phyloP scores from a whole-genome alignment of 208 protist genomes.

The Herpetomonas samuelpessoai region DNA sequence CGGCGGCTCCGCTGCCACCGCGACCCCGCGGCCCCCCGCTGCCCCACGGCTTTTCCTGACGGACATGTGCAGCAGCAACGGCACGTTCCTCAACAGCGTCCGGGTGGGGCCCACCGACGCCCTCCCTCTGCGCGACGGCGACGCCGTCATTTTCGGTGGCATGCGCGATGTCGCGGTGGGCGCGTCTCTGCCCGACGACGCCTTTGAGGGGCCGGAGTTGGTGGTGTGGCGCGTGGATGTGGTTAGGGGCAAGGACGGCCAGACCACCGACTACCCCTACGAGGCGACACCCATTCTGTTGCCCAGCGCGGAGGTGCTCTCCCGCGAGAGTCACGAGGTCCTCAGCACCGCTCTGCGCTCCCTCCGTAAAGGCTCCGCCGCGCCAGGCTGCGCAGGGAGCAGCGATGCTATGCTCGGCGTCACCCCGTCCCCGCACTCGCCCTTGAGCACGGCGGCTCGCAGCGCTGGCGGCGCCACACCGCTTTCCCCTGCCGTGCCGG shows the following conservation, averaged over 20 bases:
- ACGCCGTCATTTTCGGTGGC: conserved; percentile 76
- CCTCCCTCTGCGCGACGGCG: conserved; percentile 52
- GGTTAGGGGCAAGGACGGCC: neutral
- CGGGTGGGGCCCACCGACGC: conserved; percentile 46
- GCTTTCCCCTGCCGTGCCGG: neutral
- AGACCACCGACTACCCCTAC: conserved; percentile 14
- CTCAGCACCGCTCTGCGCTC: conserved; percentile 40
- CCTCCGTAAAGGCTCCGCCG: conserved; percentile 8
- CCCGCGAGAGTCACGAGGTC: conserved; percentile 36
- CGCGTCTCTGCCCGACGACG: conserved; percentile 42
- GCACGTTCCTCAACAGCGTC: conserved; percentile 80
- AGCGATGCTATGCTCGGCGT: neutral
- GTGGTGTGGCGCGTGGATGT: conserved; percentile 67
- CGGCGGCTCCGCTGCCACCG: neutral
- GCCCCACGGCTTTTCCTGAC: conserved; percentile 40
- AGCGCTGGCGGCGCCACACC: neutral
- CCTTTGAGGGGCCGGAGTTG: conserved; percentile 56
- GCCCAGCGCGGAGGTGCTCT: conserved; percentile 37
- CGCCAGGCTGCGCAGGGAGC: neutral
- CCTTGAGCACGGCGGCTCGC: too few species aligned
- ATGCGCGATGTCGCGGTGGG: conserved; percentile 76
- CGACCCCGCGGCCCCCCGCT: neutral
- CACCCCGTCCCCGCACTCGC: neutral
- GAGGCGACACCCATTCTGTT: conserved; percentile 55
- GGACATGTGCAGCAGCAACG: conserved; percentile 85